Percentiles rank a stretch among this genome's conserved stretches.
Evolutionary conservation across 2,329 filamentous ascomycete species (phyloP).

Genomic region (Calonectria ilicicola): DNA sequence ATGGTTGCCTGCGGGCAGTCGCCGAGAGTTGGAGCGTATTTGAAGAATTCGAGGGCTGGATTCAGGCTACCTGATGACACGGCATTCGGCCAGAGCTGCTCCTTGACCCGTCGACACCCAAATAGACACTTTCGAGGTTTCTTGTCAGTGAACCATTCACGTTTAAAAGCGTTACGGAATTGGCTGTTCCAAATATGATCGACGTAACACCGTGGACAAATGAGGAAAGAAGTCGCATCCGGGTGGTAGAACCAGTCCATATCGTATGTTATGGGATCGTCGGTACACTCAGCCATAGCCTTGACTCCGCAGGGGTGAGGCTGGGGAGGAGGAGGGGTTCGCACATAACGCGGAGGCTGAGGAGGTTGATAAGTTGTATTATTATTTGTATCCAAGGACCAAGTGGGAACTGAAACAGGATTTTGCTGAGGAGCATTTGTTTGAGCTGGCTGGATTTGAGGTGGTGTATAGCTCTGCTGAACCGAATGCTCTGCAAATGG

Average conservation of each 20-base stretch:
- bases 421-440: neutral
- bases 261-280: constrained; percentile 39
- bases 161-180: constrained; percentile 44
- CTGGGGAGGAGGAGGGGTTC: constrained; percentile 29
- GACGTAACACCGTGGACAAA: constrained; percentile 55
- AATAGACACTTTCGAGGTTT: constrained; percentile 51
- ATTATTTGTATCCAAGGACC: neutral
- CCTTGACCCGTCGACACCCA: constrained; percentile 45
- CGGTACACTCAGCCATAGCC: constrained; percentile 45
- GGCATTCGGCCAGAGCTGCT: constrained; percentile 47
- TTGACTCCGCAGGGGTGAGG: constrained; percentile 29
- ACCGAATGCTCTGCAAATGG: neutral
- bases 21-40: constrained; percentile 32
- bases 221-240: constrained; percentile 43
- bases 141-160: constrained; percentile 34
- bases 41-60: constrained; percentile 45
- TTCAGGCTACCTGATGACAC: constrained; percentile 43
- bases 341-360: constrained; percentile 15
- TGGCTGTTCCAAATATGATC: constrained; percentile 48
- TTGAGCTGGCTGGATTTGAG: neutral
- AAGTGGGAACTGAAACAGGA: neutral
- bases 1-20: constrained; percentile 30
- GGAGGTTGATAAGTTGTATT: neutral
- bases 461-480: neutral
- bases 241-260: constrained; percentile 54